These are phyloP conservation scores for Paracoccidioides lutzii DNA, from an alignment of 2,329 filamentous ascomycete genomes.

Conservation along the genomic window DNA sequence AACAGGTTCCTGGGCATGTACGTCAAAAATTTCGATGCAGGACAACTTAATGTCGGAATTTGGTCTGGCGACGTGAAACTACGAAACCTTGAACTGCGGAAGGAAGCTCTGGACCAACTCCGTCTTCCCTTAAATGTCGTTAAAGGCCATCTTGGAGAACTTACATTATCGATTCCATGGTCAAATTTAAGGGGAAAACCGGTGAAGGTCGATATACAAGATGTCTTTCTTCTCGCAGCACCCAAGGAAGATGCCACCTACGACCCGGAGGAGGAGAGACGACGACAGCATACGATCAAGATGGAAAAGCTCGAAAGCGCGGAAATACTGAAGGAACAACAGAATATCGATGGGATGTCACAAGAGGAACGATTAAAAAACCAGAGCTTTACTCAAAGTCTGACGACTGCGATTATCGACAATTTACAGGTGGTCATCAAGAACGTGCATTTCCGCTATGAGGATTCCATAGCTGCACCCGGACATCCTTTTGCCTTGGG, in stretches of 20 bases:
- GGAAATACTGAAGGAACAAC: conserved; percentile 80
- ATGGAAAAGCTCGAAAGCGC: conserved; percentile 98
- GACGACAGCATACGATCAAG: conserved; percentile 77
- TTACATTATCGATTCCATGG: conserved; percentile 92
- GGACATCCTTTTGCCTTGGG: conserved; percentile 92
- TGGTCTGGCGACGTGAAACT: conserved; percentile 98
- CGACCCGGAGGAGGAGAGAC: conserved; percentile 82
- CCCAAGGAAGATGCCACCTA: conserved; percentile 93
- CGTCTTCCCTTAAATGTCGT: conserved; percentile 93
- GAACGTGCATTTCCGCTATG: conserved; percentile 96
- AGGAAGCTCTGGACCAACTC: conserved; percentile 92
- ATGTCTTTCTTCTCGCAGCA: conserved; percentile 89
- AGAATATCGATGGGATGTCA: conserved; percentile 83
- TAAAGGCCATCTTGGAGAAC: conserved; percentile 81
- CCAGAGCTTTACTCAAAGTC: conserved; percentile 90
- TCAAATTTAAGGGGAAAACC: conserved; percentile 91
- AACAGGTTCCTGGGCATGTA: conserved; percentile 99
- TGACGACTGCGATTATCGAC: conserved; percentile 94
- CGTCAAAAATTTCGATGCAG: conserved; percentile 97
- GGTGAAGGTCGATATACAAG: conserved; percentile 87
- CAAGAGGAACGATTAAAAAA: conserved; percentile 93
- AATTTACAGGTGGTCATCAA: conserved; percentile 96
- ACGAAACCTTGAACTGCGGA: conserved; percentile 77
- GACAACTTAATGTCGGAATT: conserved; percentile 95
- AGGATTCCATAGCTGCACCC: conserved; percentile 89